Evolutionary conservation across 2,329 filamentous ascomycete species (phyloP).

Genomic region (Pyrenochaeta sp.): DNA sequence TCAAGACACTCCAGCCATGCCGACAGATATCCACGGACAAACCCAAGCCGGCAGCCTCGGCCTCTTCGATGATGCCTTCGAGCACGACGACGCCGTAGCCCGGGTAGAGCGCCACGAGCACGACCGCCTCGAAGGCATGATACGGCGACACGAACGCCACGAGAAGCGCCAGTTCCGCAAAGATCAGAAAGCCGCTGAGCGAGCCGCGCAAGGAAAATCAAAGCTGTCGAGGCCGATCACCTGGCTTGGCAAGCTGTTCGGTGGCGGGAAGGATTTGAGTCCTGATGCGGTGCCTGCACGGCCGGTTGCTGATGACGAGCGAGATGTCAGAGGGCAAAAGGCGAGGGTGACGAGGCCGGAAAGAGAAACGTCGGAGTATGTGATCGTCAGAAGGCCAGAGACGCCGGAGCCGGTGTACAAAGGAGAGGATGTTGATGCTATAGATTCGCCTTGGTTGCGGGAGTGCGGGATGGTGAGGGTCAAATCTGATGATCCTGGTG

Average conservation of each 20-base stretch:
- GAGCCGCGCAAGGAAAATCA: constrained; percentile 2
- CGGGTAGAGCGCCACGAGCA: constrained; percentile 8
- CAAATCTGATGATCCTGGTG: constrained; percentile 10
- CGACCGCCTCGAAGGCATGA: neutral
- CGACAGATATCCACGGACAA: constrained; percentile 10
- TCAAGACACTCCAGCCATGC: neutral
- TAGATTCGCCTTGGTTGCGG: constrained; percentile 18
- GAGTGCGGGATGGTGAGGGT: constrained; percentile 28
- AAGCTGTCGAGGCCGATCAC: neutral
- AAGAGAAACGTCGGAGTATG: neutral
- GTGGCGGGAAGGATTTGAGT: neutral
- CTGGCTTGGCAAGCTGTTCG: neutral
- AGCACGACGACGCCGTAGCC: constrained; percentile 3
- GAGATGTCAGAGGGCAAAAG: neutral
- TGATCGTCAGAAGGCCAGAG: constrained; percentile 2
- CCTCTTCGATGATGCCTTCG: constrained; percentile 28
- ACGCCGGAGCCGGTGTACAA: constrained; percentile 8
- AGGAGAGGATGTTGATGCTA: constrained; percentile 6
- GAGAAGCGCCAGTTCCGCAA: constrained; percentile 2
- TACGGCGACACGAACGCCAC: constrained; percentile 6
- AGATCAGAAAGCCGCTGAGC: constrained; percentile 1
- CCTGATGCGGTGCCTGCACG: neutral
- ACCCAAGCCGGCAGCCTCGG: constrained; percentile 26
- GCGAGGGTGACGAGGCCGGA: neutral
- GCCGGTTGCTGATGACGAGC: neutral